A percentile compares a stretch with the other conserved stretches of the same genome.
These are phyloP conservation scores for Diaporthe citri DNA, from an alignment of 2,329 filamentous ascomycete genomes.

Conservation along the genomic window DNA sequence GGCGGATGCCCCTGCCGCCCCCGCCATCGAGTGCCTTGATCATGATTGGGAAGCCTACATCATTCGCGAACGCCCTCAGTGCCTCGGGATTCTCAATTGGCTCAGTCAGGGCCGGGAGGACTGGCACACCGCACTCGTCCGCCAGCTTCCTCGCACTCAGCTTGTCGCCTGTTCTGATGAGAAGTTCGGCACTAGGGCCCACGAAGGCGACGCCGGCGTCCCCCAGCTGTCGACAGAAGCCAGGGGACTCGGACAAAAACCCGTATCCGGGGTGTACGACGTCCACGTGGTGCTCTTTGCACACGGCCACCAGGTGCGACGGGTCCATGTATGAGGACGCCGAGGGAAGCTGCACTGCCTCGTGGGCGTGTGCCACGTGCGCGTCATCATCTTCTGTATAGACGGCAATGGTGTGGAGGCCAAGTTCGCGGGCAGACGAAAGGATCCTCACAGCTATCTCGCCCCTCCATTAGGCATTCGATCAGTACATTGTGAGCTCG, in stretches of 20 bases:
- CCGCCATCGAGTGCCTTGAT: slow-evolving; percentile 75
- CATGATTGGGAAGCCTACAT: slow-evolving; percentile 32
- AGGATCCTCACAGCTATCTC: slow-evolving; percentile 75
- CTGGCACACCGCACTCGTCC: slow-evolving; percentile 18
- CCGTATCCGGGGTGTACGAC: slow-evolving; percentile 36
- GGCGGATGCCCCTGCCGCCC: slow-evolving; percentile 70
- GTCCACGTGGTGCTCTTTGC: slow-evolving; percentile 25
- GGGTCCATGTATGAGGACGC: slow-evolving; percentile 31
- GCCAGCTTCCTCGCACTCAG: slow-evolving; percentile 34
- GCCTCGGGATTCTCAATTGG: not conserved
- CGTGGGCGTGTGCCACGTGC: slow-evolving; percentile 64
- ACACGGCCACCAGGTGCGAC: slow-evolving; percentile 27
- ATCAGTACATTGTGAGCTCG: slow-evolving; percentile 49
- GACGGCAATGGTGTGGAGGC: slow-evolving; percentile 66
- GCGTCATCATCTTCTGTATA: slow-evolving; percentile 67
- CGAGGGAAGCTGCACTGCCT: slow-evolving; percentile 64
- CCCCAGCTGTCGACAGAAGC: slow-evolving; percentile 23
- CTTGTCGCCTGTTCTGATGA: slow-evolving; percentile 32
- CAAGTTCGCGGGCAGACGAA: slow-evolving; percentile 69
- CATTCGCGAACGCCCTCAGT: not conserved
- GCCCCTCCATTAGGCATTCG: slow-evolving; percentile 50
- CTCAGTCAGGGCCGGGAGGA: slow-evolving; percentile 16
- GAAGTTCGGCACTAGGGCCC: slow-evolving; percentile 27
- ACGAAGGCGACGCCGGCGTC: slow-evolving; percentile 27
- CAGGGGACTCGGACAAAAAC: slow-evolving; percentile 34